Base-by-base conservation (phyloP, 2,329 filamentous ascomycete genomes). In the Cladophialophora chaetospira region DNA sequence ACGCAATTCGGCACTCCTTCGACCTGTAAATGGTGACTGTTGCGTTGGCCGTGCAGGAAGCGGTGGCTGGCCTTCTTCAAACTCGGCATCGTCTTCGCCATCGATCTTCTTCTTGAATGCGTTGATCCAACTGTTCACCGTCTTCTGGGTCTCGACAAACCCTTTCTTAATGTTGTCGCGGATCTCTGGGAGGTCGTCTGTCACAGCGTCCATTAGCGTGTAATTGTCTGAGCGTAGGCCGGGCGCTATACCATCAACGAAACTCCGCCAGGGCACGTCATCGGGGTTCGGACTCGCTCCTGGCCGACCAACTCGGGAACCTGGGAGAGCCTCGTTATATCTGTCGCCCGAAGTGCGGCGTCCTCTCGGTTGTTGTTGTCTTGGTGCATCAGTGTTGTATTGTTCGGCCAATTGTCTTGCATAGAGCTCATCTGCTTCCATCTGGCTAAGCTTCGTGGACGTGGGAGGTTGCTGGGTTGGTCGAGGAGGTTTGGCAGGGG, bases 21-120 rank as follows among this genome's bases (percentile, higher is more conserved):
- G 75, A 21, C 68, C 72, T 23, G 48, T 31, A 26, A 51, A 51
- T 53, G 77, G 61, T 70, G 70, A 58, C 67, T 62, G 60, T 71
- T 66, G 56, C 59, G 74, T 71, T 53, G 70, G 70, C 65, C 72
- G 77, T 65, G 65, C 45, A 36, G 65, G 26, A 68, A 69, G 60
- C 58, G 70, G 63, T 64, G 71, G 57, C 65, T 73, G 47, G 66
- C 52, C 28, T 26, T 57, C 53, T 43, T 15, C 67, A 68, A 63
- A 71, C 53, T 87, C 83, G 5, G 85, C 83, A 21, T 91, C 88
- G 52, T 91, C 89, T 63, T 94, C 90, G 46, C 94, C 93, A 68
- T 97, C 92, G 29, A 99, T 83, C 73, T 87, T 90, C 82, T 97
- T 97, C 77, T 90, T 94, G 70, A 99, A 79, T 62, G 86, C 91